Conservation (phyloP, 2,329 filamentous ascomycete genomes). For the Graphilbum fragrans region DNA sequence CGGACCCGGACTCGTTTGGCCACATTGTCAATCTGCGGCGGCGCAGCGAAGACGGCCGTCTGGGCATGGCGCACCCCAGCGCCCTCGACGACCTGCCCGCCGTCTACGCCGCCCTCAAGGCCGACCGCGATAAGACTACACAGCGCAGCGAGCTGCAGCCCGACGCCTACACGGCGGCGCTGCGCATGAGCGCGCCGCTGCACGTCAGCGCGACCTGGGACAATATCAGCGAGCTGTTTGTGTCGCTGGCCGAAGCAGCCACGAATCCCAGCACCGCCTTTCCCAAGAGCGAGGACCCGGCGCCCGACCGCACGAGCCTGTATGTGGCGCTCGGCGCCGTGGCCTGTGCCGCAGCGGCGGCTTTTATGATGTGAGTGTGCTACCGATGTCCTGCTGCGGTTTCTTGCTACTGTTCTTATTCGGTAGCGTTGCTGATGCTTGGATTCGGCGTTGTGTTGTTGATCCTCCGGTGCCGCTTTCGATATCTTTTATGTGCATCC, state of each 20-base stretch:
- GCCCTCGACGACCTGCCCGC: constrained; percentile 83
- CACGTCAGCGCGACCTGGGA: constrained; percentile 94
- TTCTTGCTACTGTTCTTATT: too few relatives aligned
- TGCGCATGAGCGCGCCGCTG: constrained; percentile 82
- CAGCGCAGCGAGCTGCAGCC: constrained; percentile 85
- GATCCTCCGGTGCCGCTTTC: not conserved
- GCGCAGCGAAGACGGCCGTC: constrained; percentile 23
- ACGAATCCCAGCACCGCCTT: constrained; percentile 82
- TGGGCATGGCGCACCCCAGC: constrained; percentile 53
- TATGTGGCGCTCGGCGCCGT: constrained; percentile 75
- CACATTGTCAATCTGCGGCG: constrained; percentile 75
- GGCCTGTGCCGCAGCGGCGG: constrained; percentile 49
- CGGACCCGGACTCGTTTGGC: constrained; percentile 88
- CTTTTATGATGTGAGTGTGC: constrained; percentile 61
- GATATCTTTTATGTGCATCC: not conserved
- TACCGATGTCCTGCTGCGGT: constrained; percentile 27
- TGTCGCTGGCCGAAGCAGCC: constrained; percentile 79
- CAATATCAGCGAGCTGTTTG: constrained; percentile 88
- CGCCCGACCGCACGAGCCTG: constrained; percentile 69
- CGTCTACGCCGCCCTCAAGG: constrained; percentile 88
- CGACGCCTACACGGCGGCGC: constrained; percentile 73
- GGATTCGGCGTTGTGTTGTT: not conserved
- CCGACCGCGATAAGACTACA: constrained; percentile 92
- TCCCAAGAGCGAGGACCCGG: constrained; percentile 79
- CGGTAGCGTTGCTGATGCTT: not conserved